Percentiles rank a stretch among this genome's conserved stretches.
Conservation (phyloP, 371 early-diverging fungal species). For the Dichotomocladium elegans region DNA sequence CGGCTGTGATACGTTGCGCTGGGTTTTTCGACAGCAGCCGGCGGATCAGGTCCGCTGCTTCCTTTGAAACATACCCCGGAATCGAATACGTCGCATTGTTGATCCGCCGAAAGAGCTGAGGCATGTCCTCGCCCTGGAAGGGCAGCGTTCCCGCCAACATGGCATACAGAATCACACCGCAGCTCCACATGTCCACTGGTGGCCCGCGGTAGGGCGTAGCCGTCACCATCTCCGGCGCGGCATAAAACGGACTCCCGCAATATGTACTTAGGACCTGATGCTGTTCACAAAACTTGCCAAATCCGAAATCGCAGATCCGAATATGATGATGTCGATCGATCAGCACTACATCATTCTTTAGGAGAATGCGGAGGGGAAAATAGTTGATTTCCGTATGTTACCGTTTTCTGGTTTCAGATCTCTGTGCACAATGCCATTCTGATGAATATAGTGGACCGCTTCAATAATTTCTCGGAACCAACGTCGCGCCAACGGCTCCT, state of each 20-base stretch:
- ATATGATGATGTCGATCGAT: constrained; percentile 68
- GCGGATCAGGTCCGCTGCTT: constrained; percentile 49
- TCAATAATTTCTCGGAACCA: constrained; percentile 95
- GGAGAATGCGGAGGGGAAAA: too few relatives aligned
- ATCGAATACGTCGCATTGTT: constrained; percentile 52
- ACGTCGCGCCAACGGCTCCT: constrained; percentile 78
- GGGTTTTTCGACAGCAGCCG: constrained; percentile 57
- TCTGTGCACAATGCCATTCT: constrained; percentile 79
- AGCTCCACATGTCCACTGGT: constrained; percentile 76
- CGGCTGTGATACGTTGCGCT: constrained; percentile 66
- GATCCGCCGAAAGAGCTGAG: constrained; percentile 66
- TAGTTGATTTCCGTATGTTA: too few relatives aligned
- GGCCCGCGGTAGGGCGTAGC: constrained; percentile 73
- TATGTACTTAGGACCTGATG: constrained; percentile 85
- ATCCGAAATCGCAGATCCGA: constrained; percentile 94
- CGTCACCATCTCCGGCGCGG: constrained; percentile 82
- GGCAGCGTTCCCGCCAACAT: constrained; percentile 78
- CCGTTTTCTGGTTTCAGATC: constrained; percentile 90
- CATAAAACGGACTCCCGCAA: constrained; percentile 93
- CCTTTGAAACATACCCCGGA: constrained; percentile 39
- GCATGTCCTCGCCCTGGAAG: constrained; percentile 77
- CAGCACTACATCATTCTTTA: constrained; percentile 53
- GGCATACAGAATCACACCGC: constrained; percentile 76
- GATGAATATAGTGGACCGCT: constrained; percentile 93
- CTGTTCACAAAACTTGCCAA: constrained; percentile 85